Evolutionary conservation across 2,329 filamentous ascomycete genomes (phyloP).

Genomic region (Helminthosporium solani): DNA sequence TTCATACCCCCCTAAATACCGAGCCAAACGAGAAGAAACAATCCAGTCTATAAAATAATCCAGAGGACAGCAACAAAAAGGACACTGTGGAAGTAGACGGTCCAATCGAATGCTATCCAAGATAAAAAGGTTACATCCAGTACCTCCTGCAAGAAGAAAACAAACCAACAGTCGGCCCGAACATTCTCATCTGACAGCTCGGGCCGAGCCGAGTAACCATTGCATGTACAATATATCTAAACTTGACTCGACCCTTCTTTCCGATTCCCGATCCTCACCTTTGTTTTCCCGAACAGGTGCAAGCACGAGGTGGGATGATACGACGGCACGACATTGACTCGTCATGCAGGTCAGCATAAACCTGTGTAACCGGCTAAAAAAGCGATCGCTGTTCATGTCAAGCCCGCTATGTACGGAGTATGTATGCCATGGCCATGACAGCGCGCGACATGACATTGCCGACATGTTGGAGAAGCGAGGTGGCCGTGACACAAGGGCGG

Average conservation of each 20-base stretch:
- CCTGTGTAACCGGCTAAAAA: constrained; percentile 9
- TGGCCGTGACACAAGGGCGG: background rate
- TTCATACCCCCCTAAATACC: too few relatives aligned
- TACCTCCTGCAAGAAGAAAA: background rate
- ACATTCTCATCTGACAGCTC: constrained; percentile 18
- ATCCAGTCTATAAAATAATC: too few relatives aligned
- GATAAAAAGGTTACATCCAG: too few relatives aligned
- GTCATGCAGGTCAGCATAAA: constrained; percentile 1
- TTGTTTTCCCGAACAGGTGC: background rate
- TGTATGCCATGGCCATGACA: constrained; percentile 6
- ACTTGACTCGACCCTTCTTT: constrained; percentile 4
- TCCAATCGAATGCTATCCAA: too few relatives aligned
- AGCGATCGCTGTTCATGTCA: constrained; percentile 1
- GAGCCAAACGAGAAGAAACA: too few relatives aligned
- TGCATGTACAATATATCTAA: background rate
- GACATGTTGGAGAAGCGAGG: constrained; percentile 7
- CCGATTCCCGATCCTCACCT: background rate
- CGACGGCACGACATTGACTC: background rate
- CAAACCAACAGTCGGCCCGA: constrained; percentile 6
- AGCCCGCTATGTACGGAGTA: too few relatives aligned
- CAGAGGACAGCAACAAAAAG: too few relatives aligned
- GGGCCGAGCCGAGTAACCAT: constrained; percentile 24
- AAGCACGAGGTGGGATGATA: background rate
- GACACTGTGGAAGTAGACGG: too few relatives aligned
- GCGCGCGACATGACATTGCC: constrained; percentile 8